phyloP scores from a whole-genome alignment of 805 yeast species.

The Groenewaldozyma tartarivorans region DNA sequence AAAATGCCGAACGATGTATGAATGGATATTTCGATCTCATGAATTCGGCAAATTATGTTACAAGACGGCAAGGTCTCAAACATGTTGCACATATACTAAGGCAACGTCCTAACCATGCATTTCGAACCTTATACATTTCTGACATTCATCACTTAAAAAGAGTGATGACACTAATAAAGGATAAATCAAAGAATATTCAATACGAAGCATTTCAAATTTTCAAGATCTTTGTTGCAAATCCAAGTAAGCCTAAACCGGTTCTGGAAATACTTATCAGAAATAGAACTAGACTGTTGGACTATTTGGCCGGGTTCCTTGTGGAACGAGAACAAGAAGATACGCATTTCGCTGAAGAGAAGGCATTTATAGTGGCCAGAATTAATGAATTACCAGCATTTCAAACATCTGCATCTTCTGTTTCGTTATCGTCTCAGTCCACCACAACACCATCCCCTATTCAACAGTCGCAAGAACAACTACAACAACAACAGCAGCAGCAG shows the following conservation, averaged over 20 bases:
- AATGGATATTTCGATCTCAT: slow-evolving; percentile 58
- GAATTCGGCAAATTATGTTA: slow-evolving; percentile 75
- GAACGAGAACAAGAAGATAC: slow-evolving; percentile 53
- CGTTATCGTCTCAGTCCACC: slow-evolving; percentile 3
- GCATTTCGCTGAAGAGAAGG: slow-evolving; percentile 62
- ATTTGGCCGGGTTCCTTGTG: slow-evolving; percentile 56
- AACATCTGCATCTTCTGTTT: slow-evolving; percentile 8
- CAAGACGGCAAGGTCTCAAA: slow-evolving; percentile 79
- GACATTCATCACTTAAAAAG: slow-evolving; percentile 76
- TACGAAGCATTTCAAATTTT: slow-evolving; percentile 87
- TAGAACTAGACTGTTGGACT: slow-evolving; percentile 62
- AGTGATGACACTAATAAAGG: slow-evolving; percentile 77
- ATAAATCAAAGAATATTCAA: slow-evolving; percentile 82
- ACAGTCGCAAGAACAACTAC: slow-evolving; percentile 7
- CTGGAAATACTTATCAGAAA: slow-evolving; percentile 77
- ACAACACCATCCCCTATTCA: no score
- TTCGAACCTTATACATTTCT: slow-evolving; percentile 70
- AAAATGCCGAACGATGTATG: slow-evolving; percentile 51
- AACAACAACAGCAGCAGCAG: slow-evolving; percentile 1
- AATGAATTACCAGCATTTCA: slow-evolving; percentile 27
- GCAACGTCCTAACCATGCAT: slow-evolving; percentile 56
- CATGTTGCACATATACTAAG: slow-evolving; percentile 64
- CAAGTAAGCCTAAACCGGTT: slow-evolving; percentile 72
- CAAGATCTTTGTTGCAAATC: slow-evolving; percentile 94
- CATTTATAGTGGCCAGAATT: slow-evolving; percentile 68